Evolutionary conservation across 192 early-diverging fungal species (phyloP), one percentile per base, ranked within the genome.

Genomic region (Umbelopsis sp.): DNA sequence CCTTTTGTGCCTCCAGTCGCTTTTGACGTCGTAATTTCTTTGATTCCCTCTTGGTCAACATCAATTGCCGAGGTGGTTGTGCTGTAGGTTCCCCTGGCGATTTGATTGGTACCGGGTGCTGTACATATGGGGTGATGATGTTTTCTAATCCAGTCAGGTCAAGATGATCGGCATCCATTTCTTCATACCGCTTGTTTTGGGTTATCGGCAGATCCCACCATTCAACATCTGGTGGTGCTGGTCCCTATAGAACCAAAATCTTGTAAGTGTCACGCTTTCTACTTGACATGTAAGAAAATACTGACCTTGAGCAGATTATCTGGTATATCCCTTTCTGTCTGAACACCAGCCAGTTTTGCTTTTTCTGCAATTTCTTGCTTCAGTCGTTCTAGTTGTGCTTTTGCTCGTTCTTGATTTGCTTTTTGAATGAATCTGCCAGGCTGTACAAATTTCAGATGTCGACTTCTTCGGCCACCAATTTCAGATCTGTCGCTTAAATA

Each of bases 191-290:
- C 51, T 85, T 86, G 74, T 93, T 87, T 2, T 82, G 75, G 16
- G 92, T 83, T 25, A 98, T 85, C 14, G 90, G 92, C 38, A 87
- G 88, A 85, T 99, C 98, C 98, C 98, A 99, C 98, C 98, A 99
- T 79, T 99, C 98, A 12, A 93, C 87, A 2, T 68, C 82, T 0
- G 96, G 93, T 25, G 95, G 92, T 52, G 86, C 80, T 31, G 87
- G 81, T 71, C 84, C 82, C 91, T 89, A 75, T 75, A 82, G 59
- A 54, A 21, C 51, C 29, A 29, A 32, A 59, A 31, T 10, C 11
- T 49, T 11, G 38, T 62, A 34, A 14, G 2, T 41, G 12, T 65
- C 4, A 4, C 1, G 8, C 6, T 21, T 3, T 9, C 29, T 17
- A 7, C 10, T 21, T 24, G 2, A 4, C n/a, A 2, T 41, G 53